Evolutionary conservation across 345 rosid species (phyloP).

Genomic region (Hypericum perforatum): DNA sequence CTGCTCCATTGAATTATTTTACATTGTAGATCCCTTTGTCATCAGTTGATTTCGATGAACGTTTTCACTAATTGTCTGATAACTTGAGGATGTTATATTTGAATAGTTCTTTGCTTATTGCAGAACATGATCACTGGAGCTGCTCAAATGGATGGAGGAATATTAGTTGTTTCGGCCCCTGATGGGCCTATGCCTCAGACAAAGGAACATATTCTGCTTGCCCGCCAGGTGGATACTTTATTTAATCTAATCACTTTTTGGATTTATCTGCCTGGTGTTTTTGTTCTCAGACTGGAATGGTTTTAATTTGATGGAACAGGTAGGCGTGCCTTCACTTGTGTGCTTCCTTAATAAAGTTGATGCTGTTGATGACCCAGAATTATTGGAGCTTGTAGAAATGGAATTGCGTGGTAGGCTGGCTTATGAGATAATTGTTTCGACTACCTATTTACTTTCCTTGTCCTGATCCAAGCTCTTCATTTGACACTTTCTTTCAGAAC

Average conservation of each 20-base stretch:
- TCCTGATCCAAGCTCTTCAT: conserved; percentile 12
- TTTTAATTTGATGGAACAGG: conserved; percentile 30
- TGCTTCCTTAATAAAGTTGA: conserved; percentile 87
- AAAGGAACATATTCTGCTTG: conserved; percentile 88
- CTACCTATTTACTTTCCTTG: neutral
- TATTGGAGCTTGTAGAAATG: conserved; percentile 96
- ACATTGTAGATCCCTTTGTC: no score
- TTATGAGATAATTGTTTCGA: conserved; percentile 9
- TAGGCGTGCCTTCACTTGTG: conserved; percentile 88
- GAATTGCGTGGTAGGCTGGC: conserved; percentile 75
- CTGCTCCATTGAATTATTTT: no score
- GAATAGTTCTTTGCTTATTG: conserved; percentile 2
- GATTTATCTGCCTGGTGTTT: neutral
- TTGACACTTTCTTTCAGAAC: conserved; percentile 44
- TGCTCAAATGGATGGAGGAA: conserved; percentile 99
- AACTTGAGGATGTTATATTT: neutral
- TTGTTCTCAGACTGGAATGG: no score
- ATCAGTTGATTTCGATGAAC: no score
- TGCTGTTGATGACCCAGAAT: conserved; percentile 78
- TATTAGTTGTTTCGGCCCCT: conserved; percentile 93
- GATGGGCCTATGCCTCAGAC: conserved; percentile 99
- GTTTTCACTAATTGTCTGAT: no score
- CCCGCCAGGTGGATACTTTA: conserved; percentile 64
- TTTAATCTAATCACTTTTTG: neutral
- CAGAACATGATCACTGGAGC: conserved; percentile 99